These are phyloP conservation scores for Pythium myriotylum DNA, from an alignment of 352 stramenopile species.

Conservation along the genomic window DNA sequence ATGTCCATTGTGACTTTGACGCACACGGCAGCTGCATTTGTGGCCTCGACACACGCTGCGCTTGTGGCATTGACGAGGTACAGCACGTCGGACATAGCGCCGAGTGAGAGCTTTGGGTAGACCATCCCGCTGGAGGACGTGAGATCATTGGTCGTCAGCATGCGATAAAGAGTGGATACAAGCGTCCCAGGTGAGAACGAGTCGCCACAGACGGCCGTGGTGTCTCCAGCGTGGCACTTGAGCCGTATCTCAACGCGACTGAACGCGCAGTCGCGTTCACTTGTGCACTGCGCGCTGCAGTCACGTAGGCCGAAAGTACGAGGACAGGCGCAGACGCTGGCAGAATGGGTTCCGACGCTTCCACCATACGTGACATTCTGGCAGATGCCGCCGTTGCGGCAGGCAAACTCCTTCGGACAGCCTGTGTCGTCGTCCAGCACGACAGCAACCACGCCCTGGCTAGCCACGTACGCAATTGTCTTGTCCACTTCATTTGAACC, in stretches of 20 bases:
- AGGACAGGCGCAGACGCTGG: constrained; percentile 44
- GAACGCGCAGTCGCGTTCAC: constrained; percentile 52
- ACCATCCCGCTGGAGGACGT: constrained; percentile 37
- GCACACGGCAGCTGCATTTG: constrained; percentile 28
- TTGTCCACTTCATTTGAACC: constrained; percentile 50
- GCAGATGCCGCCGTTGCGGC: constrained; percentile 49
- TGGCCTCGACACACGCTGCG: constrained; percentile 26
- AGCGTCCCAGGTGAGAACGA: constrained; percentile 45
- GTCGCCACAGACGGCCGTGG: constrained; percentile 37
- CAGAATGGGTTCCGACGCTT: constrained; percentile 5
- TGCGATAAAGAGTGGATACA: constrained; percentile 51
- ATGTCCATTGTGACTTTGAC: constrained; percentile 54
- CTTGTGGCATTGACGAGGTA: constrained; percentile 61
- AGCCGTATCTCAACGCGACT: constrained; percentile 47
- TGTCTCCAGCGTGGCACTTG: constrained; percentile 29
- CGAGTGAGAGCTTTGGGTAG: constrained; percentile 40
- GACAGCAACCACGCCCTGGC: constrained; percentile 48
- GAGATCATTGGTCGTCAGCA: constrained; percentile 47
- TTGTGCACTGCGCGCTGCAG: constrained; percentile 45
- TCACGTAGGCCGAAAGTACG: constrained; percentile 61
- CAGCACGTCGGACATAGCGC: constrained; percentile 40
- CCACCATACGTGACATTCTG: constrained; percentile 30
- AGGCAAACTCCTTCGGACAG: constrained; percentile 60
- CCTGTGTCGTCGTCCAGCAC: constrained; percentile 72
- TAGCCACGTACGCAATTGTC: constrained; percentile 31